These are phyloP conservation scores for Papilionanthe hybrid DNA, from an alignment of 116 monocot species.

Conservation along the genomic window DNA sequence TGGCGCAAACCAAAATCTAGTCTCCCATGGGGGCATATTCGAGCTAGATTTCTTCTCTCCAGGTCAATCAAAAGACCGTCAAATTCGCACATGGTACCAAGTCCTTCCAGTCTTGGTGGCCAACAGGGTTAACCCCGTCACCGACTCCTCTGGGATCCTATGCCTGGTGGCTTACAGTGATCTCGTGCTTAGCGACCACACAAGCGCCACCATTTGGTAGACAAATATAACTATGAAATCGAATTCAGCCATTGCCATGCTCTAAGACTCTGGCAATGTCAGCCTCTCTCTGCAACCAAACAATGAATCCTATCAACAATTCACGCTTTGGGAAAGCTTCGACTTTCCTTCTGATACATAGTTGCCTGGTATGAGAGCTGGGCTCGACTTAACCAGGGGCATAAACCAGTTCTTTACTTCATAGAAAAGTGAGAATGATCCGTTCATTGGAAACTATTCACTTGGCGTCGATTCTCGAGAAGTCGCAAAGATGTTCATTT, in stretches of 20 bases:
- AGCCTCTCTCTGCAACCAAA: constrained; percentile 16
- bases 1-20: constrained; percentile 8
- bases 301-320: not conserved
- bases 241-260: constrained; percentile 12
- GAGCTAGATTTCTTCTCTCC: constrained; percentile 35
- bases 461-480: not conserved
- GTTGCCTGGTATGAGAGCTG: constrained; percentile 42
- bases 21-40: constrained; percentile 11
- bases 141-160: constrained; percentile 14
- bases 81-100: constrained; percentile 48
- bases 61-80: constrained; percentile 18
- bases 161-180: not conserved
- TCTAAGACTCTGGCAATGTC: constrained; percentile 45
- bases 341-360: constrained; percentile 46
- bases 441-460: not conserved
- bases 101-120: constrained; percentile 30
- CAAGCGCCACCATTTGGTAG: constrained; percentile 14
- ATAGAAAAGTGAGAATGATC: constrained; percentile 11
- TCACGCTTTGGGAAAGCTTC: constrained; percentile 46
- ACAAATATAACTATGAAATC: not conserved
- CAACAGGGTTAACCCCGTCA: constrained; percentile 31
- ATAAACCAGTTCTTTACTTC: not conserved
- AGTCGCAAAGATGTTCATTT: not conserved
- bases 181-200: constrained; percentile 12
- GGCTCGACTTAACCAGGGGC: constrained; percentile 6